Percentiles rank a stretch among this genome's conserved stretches.
Conservation (phyloP, 805 yeast genomes). For the Candida boleticola region DNA sequence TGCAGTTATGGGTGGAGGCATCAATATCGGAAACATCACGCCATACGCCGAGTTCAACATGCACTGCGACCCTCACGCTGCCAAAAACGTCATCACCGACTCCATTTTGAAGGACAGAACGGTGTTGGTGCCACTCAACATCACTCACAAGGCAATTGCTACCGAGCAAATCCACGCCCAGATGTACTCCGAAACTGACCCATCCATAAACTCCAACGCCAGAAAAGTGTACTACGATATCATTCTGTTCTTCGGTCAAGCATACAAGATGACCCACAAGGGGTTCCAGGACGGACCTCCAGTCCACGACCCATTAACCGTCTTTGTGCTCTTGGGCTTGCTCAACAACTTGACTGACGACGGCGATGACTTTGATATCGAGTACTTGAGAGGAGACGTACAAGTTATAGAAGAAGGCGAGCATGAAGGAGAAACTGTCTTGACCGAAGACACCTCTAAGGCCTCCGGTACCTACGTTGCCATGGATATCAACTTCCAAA, state of each 20-base stretch:
- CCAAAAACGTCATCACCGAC: constrained; percentile 53
- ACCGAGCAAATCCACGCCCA: constrained; percentile 18
- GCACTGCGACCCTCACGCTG: constrained; percentile 74
- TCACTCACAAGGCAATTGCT: constrained; percentile 66
- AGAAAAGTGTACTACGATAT: constrained; percentile 33
- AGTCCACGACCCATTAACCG: constrained; percentile 77
- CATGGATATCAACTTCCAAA: constrained; percentile 11
- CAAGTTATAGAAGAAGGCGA: constrained; percentile 27
- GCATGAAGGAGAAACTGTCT: constrained; percentile 26
- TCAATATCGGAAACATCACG: constrained; percentile 50
- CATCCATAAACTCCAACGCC: constrained; percentile 35
- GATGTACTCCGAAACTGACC: constrained; percentile 29
- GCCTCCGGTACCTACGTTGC: constrained; percentile 16
- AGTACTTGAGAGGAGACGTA: constrained; percentile 24
- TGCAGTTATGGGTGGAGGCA: constrained; percentile 77
- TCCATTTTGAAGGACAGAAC: constrained; percentile 45
- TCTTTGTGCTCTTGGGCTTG: constrained; percentile 55
- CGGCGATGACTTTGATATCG: constrained; percentile 18
- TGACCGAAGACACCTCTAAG: constrained; percentile 10
- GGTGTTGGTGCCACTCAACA: constrained; percentile 61
- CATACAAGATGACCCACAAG: constrained; percentile 10
- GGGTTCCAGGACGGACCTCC: constrained; percentile 57
- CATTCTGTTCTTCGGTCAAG: constrained; percentile 18
- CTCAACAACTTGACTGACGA: constrained; percentile 12
- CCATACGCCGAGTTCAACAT: constrained; percentile 72